Evolutionary conservation across 2,329 filamentous ascomycete genomes (phyloP).

Genomic region (Ceratocystiopsis sp.): DNA sequence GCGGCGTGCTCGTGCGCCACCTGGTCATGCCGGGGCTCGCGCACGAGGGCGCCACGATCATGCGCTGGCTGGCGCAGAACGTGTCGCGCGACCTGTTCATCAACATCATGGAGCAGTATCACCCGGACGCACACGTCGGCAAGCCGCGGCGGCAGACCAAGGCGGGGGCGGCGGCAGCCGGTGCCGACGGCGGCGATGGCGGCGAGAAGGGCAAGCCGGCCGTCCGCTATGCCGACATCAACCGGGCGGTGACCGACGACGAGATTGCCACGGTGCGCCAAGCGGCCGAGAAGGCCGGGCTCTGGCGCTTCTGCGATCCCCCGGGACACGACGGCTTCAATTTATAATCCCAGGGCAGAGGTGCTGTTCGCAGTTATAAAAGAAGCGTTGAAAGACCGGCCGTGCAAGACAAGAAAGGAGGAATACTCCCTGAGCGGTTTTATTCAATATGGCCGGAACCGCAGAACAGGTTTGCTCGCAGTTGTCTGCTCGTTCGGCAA

Average conservation of each 20-base stretch:
- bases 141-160: conserved; percentile 34
- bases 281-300: conserved; percentile 51
- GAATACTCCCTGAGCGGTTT: too few species aligned
- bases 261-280: conserved; percentile 50
- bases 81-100: conserved; percentile 62
- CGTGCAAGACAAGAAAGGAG: too few species aligned
- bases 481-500: too few species aligned
- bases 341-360: background rate
- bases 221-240: conserved; percentile 60
- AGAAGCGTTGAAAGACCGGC: too few species aligned
- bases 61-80: conserved; percentile 57
- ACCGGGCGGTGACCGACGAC: conserved; percentile 45
- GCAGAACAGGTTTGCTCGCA: too few species aligned
- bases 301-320: conserved; percentile 65
- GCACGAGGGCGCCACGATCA: conserved; percentile 55
- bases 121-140: conserved; percentile 64
- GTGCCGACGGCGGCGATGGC: conserved; percentile 7
- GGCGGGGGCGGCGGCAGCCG: conserved; percentile 12
- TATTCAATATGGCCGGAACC: too few species aligned
- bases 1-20: conserved; percentile 58
- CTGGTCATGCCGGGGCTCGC: conserved; percentile 73
- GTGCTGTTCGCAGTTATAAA: too few species aligned
- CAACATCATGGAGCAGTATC: conserved; percentile 82
- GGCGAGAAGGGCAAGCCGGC: conserved; percentile 18
- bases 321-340: conserved; percentile 34